phyloP scores from a whole-genome alignment of 2,329 filamentous ascomycete genomes.

The Fusarium azukiicola region DNA sequence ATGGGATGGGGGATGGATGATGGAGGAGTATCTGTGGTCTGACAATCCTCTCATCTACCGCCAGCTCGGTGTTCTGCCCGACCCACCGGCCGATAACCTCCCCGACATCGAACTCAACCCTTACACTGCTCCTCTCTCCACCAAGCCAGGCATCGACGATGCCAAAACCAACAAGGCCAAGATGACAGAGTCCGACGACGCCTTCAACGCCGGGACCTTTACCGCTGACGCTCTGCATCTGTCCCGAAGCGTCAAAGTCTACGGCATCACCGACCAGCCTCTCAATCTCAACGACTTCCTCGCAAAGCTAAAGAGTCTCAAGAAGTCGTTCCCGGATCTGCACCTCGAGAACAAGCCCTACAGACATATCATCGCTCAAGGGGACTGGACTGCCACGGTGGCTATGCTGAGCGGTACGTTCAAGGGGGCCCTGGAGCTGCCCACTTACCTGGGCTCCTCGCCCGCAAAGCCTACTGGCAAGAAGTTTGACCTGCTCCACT shows the following conservation, averaged over 20 bases:
- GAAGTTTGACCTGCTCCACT: constrained; percentile 4
- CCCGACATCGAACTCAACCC: not conserved
- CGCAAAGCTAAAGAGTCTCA: not conserved
- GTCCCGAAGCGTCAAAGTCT: not conserved
- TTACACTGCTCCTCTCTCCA: not conserved
- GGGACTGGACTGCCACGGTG: constrained; percentile 23
- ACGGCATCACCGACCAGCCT: not conserved
- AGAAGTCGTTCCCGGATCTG: constrained; percentile 17
- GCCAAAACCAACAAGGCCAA: not conserved
- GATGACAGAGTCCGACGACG: not conserved
- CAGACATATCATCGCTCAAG: constrained; percentile 1
- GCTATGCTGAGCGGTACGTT: constrained; percentile 18
- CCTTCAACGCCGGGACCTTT: not conserved
- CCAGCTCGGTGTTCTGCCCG: constrained; percentile 12
- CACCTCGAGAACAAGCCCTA: constrained; percentile 11
- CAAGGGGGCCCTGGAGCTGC: not conserved
- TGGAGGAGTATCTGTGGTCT: constrained; percentile 21
- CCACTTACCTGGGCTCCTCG: not conserved
- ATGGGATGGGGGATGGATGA: constrained; percentile 19
- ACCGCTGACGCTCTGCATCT: not conserved
- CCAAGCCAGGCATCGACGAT: not conserved
- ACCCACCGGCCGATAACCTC: not conserved
- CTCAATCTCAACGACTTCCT: not conserved
- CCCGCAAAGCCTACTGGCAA: not conserved
- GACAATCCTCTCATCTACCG: constrained; percentile 7